Evolutionary conservation across 441 rosid species (phyloP).

Genomic region (Gossypium davidsonii): DNA sequence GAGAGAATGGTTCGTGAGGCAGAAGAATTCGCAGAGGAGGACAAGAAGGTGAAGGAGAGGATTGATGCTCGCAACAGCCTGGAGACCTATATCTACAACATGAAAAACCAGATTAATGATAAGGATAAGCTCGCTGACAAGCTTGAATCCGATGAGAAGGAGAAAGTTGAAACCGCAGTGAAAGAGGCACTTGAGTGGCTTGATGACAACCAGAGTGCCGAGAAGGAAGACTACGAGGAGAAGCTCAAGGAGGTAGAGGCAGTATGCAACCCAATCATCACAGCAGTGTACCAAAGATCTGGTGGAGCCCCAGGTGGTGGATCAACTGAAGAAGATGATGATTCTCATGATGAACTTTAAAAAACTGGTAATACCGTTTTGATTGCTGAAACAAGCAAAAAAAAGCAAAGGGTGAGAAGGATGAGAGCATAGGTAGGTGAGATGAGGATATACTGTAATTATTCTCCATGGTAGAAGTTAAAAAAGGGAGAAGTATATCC

Average conservation of each 20-base stretch:
- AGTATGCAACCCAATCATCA: conserved; percentile 83
- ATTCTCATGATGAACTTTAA: conserved; percentile 72
- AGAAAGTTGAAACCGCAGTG: conserved; percentile 60
- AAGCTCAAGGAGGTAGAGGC: conserved; percentile 94
- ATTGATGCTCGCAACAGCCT: conserved; percentile 81
- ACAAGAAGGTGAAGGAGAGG: conserved; percentile 89
- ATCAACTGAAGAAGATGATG: conserved; percentile 34
- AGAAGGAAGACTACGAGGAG: conserved; percentile 89
- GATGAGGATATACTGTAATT: conserved; percentile 28
- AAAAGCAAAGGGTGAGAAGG: not conserved
- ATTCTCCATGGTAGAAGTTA: conserved; percentile 21
- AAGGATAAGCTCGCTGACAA: conserved; percentile 97
- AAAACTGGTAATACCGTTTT: conserved; percentile 5
- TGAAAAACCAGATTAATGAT: conserved; percentile 93
- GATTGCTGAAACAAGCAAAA: not conserved
- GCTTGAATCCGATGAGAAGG: conserved; percentile 87
- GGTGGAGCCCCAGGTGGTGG: conserved; percentile 77
- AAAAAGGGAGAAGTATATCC: conserved; percentile 1
- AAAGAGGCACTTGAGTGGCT: conserved; percentile 96
- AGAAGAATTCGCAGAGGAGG: conserved; percentile 94
- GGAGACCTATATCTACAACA: conserved; percentile 84
- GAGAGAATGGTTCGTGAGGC: conserved; percentile 94
- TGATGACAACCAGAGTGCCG: conserved; percentile 80
- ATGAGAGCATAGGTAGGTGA: conserved; percentile 17
- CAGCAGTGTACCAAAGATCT: conserved; percentile 74